Conservation (phyloP, 2,329 filamentous ascomycete genomes). For the Trichothecium sympodiale region DNA sequence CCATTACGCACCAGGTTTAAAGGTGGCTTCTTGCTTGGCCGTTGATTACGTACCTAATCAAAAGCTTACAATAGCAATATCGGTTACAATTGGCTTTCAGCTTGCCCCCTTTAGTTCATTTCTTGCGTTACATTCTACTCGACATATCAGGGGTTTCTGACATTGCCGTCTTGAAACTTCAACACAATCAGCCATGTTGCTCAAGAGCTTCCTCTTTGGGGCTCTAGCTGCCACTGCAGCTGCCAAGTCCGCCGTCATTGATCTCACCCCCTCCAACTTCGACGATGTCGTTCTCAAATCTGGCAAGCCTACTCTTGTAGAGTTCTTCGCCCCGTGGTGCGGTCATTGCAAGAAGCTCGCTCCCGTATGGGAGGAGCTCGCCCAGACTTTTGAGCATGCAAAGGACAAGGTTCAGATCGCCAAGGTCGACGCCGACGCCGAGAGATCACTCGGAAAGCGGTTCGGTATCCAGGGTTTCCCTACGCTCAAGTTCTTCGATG, state of each 20-base stretch:
- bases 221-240: constrained; percentile 43
- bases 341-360: constrained; percentile 98
- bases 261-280: constrained; percentile 85
- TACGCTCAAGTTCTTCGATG: constrained; percentile 95
- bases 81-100: too few relatives aligned
- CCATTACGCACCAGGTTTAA: too few relatives aligned
- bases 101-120: too few relatives aligned
- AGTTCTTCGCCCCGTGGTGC: constrained; percentile 98
- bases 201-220: constrained; percentile 50
- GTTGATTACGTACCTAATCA: too few relatives aligned
- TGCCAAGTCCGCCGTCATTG: constrained; percentile 74
- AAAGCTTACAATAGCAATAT: too few relatives aligned
- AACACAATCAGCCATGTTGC: constrained; percentile 29
- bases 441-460: constrained; percentile 72
- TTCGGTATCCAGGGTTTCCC: constrained; percentile 93
- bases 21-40: too few relatives aligned
- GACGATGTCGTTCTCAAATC: constrained; percentile 81
- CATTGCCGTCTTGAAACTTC: constrained; percentile 4
- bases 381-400: constrained; percentile 57
- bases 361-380: constrained; percentile 89
- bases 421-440: constrained; percentile 90
- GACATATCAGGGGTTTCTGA: too few relatives aligned
- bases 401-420: constrained; percentile 71
- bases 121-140: too few relatives aligned
- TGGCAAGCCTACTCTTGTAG: constrained; percentile 89